Evolutionary conservation across 495 filamentous ascomycete species (phyloP), one percentile per base, ranked within the genome.

Genomic region (Bathelium albidoporum): DNA sequence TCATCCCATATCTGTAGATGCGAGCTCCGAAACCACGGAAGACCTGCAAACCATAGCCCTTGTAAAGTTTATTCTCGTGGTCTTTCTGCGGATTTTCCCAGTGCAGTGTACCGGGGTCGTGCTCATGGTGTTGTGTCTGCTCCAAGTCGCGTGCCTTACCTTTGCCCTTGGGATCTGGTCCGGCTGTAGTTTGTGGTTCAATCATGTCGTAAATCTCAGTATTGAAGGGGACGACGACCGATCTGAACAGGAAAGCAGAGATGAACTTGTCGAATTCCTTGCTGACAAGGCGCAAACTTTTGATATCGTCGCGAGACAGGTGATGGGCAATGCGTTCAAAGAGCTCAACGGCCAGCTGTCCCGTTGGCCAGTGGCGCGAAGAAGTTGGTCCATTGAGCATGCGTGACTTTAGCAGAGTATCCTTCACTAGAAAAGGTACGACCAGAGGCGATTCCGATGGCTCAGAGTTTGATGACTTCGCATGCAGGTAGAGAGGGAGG

Each of bases 181-280:
- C 63, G 2, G 59, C 28, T 71, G 61, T 58, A 62, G 36, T 63
- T 11, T 66, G 62, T 18, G 68, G 64, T 18, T 71, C 72, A 20
- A 75, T 59, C 68, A 77, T 77, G 20, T 76, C 74, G 66, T 80
- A 82, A 16, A 83, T 78, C 61, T 82, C 79, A 0, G 78, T 74
- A 29, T 75, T 77, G 67, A 86, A 81, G 7, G 76, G 76, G 2
- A 85, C 79, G 11, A 85, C 82, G 9, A 81, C 73, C 5, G 77
- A 76, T 41, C 71, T 66, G 66, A 85, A 83, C 11, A 81, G 70
- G 3, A 68, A 62, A 22, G 71, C 66, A 1, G 81, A 80, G 0
- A 82, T 72, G 59, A 78, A 78, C 4, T 61, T 59, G 60, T 83
- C 80, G 62, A 83, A 83, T 61, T 84, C 82, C 20, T 66, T 68